Percentiles rank a stretch among this genome's conserved stretches.
These are phyloP conservation scores for Abortiporus biennis DNA, from an alignment of 1,284 basidiomycete genomes.

Conservation along the genomic window DNA sequence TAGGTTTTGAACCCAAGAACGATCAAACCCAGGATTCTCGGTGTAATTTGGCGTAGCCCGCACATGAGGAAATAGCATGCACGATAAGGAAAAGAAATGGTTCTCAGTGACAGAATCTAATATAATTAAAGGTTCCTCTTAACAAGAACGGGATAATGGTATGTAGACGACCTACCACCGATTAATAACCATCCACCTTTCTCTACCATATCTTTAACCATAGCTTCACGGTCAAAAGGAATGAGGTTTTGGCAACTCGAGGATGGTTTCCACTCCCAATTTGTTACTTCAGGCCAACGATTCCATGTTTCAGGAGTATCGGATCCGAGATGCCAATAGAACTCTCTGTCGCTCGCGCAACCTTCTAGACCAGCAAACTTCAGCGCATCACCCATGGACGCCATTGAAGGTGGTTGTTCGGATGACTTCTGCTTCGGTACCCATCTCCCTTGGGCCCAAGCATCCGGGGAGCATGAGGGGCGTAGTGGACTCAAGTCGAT, in stretches of 20 bases:
- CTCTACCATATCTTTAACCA: constrained; percentile 52
- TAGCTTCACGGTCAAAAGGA: constrained; percentile 31
- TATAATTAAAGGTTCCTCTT: too few relatives aligned
- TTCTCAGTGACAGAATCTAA: constrained; percentile 61
- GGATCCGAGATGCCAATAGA: constrained; percentile 53
- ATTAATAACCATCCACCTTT: constrained; percentile 65
- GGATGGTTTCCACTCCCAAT: constrained; percentile 46
- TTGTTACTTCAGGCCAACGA: constrained; percentile 43
- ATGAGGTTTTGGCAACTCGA: constrained; percentile 34
- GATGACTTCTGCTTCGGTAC: neutral
- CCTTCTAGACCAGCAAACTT: constrained; percentile 48
- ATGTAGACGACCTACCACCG: constrained; percentile 38
- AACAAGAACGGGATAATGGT: neutral
- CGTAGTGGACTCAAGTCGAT: too few relatives aligned
- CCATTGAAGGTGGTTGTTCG: constrained; percentile 29
- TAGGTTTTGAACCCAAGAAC: constrained; percentile 56
- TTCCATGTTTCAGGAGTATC: constrained; percentile 42
- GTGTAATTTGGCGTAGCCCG: constrained; percentile 56
- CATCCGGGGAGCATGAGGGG: constrained; percentile 18
- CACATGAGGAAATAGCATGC: constrained; percentile 57
- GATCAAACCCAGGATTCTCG: constrained; percentile 46
- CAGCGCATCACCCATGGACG: constrained; percentile 35
- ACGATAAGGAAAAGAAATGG: constrained; percentile 66
- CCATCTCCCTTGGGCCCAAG: constrained; percentile 5
- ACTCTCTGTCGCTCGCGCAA: constrained; percentile 57